Conservation (phyloP, 2,329 filamentous ascomycete species). For the Aspergillus sp. region DNA sequence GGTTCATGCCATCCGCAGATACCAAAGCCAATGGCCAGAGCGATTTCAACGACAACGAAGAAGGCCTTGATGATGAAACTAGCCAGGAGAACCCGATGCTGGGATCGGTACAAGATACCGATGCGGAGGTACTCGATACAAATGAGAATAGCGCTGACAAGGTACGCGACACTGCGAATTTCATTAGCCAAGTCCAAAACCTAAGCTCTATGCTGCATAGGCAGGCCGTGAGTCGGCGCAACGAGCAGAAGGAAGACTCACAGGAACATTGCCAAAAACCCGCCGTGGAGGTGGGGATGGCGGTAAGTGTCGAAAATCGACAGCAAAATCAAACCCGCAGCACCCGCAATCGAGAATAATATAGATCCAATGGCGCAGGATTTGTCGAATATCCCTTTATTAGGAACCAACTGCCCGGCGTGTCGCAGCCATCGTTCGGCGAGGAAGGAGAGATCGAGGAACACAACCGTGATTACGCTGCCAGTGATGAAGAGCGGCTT, state of each 20-base stretch:
- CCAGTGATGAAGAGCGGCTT: conserved; percentile 65
- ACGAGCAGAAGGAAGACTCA: conserved; percentile 22
- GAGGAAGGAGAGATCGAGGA: conserved; percentile 77
- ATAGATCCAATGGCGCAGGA: conserved; percentile 39
- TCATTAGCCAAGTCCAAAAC: background rate
- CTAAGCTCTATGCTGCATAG: background rate
- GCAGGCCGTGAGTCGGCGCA: background rate
- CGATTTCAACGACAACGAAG: conserved; percentile 80
- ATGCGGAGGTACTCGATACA: conserved; percentile 89
- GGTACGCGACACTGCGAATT: conserved; percentile 62
- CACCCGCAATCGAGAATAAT: conserved; percentile 71
- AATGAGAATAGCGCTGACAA: conserved; percentile 81
- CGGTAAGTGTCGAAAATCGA: conserved; percentile 80
- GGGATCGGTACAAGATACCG: conserved; percentile 69
- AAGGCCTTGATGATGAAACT: conserved; percentile 86
- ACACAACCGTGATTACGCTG: conserved; percentile 65
- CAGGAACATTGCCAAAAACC: conserved; percentile 81
- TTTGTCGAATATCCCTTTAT: conserved; percentile 52
- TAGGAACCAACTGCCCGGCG: conserved; percentile 72
- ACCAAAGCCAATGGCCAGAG: conserved; percentile 67
- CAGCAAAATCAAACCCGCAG: conserved; percentile 76
- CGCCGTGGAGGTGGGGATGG: conserved; percentile 67
- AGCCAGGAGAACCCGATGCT: conserved; percentile 69
- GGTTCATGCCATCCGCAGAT: conserved; percentile 36
- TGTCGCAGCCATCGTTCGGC: conserved; percentile 85